These are phyloP conservation scores for Aspergillus haitiensis DNA, from an alignment of 495 filamentous ascomycete species.

Conservation along the genomic window DNA sequence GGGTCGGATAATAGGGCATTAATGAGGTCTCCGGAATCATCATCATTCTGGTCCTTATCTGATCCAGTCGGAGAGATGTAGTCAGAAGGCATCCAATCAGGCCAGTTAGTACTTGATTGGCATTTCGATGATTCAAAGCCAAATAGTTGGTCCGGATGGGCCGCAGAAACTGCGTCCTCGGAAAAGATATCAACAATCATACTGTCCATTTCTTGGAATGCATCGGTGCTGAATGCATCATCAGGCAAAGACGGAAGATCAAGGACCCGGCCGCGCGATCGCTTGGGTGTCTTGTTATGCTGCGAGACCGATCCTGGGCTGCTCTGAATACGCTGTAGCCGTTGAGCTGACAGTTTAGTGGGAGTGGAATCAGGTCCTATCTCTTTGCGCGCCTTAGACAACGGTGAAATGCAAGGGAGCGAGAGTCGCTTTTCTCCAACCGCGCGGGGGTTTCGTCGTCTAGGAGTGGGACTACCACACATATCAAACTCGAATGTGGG, in stretches of 20 bases:
- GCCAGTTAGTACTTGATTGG: slow-evolving; percentile 34
- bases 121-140: slow-evolving; percentile 27
- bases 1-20: slow-evolving; percentile 43
- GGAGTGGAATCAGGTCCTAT: slow-evolving; percentile 27
- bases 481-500: slow-evolving; percentile 44
- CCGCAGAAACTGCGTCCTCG: slow-evolving; percentile 23
- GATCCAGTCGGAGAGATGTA: slow-evolving; percentile 39
- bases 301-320: slow-evolving; percentile 25
- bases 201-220: slow-evolving; percentile 37
- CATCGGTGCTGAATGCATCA: slow-evolving; percentile 26
- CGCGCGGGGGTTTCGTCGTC: slow-evolving; percentile 41
- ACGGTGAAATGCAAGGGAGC: slow-evolving; percentile 40
- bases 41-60: slow-evolving; percentile 26
- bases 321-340: slow-evolving; percentile 39
- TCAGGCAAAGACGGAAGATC: slow-evolving; percentile 26
- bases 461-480: slow-evolving; percentile 64
- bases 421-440: slow-evolving; percentile 53
- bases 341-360: slow-evolving; percentile 38
- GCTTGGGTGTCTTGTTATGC: slow-evolving; percentile 31
- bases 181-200: slow-evolving; percentile 48
- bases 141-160: slow-evolving; percentile 29
- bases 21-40: slow-evolving; percentile 40
- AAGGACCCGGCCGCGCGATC: slow-evolving; percentile 24
- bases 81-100: slow-evolving; percentile 42
- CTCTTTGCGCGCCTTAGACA: slow-evolving; percentile 31